These are phyloP conservation scores for Rhodotorula glutinis DNA, from an alignment of 1,284 basidiomycete species.

Conservation along the genomic window DNA sequence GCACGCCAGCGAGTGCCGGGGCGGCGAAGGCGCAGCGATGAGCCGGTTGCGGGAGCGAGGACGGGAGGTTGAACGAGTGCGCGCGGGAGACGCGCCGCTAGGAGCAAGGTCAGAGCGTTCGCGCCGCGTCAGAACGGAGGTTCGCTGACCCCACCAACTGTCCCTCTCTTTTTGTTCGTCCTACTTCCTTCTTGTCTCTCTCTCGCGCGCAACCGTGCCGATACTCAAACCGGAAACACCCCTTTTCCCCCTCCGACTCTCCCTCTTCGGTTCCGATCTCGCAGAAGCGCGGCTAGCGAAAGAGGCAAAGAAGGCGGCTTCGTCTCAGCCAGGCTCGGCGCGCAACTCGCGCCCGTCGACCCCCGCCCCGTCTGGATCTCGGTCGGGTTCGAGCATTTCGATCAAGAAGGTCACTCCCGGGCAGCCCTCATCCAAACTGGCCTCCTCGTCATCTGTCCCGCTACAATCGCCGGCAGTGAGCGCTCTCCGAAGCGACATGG, in stretches of 20 bases:
- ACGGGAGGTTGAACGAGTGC: not conserved
- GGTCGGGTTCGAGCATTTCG: constrained; percentile 1
- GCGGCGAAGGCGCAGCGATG: not conserved
- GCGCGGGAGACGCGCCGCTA: not conserved
- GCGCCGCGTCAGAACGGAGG: not conserved
- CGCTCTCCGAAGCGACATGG: constrained; percentile 57
- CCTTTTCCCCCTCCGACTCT: not conserved
- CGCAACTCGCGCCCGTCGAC: constrained; percentile 23
- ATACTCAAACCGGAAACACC: not conserved
- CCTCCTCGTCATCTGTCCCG: not conserved
- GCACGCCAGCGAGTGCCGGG: not conserved
- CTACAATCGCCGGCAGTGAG: constrained; percentile 1
- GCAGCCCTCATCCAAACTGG: not conserved
- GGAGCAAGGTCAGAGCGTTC: constrained; percentile 1
- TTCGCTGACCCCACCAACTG: constrained; percentile 20
- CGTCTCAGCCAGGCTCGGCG: constrained; percentile 17
- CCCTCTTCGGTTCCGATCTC: not conserved
- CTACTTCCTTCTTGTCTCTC: not conserved
- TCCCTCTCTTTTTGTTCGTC: constrained; percentile 6
- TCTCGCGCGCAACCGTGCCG: not conserved
- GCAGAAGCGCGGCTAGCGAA: constrained; percentile 26
- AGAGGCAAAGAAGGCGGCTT: constrained; percentile 15
- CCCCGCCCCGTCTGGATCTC: constrained; percentile 14
- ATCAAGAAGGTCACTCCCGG: constrained; percentile 20
- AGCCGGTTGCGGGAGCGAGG: not conserved